phyloP scores from a whole-genome alignment of 345 rosid species.

The Fremontodendron californicum region DNA sequence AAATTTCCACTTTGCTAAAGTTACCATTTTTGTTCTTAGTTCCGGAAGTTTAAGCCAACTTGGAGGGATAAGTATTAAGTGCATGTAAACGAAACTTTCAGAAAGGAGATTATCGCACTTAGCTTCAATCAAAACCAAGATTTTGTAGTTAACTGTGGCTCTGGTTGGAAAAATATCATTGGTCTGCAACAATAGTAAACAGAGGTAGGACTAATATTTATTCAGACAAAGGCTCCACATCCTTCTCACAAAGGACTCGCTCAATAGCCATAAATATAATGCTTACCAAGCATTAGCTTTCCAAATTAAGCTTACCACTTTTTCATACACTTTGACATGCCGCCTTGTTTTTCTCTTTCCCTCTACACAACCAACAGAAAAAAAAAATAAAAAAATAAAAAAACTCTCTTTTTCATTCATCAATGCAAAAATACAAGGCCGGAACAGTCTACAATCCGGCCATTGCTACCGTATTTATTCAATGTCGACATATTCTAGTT shows the following conservation, averaged over 20 bases:
- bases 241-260: constrained; percentile 39
- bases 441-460: constrained; percentile 51
- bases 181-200: constrained; percentile 15
- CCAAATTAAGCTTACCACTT: constrained; percentile 28
- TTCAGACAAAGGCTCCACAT: constrained; percentile 21
- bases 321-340: background rate
- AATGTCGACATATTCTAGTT: constrained; percentile 32
- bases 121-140: background rate
- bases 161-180: background rate
- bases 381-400: too few relatives aligned
- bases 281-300: constrained; percentile 29
- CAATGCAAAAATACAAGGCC: constrained; percentile 48
- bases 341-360: constrained; percentile 27
- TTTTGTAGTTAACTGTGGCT: background rate
- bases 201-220: background rate
- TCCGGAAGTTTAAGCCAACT: background rate
- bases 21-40: background rate
- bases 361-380: background rate
- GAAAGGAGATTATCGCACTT: background rate
- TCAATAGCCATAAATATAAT: constrained; percentile 28
- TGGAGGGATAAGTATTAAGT: background rate
- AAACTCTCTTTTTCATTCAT: background rate
- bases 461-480: constrained; percentile 20
- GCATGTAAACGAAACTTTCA: background rate
- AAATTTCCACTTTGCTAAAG: background rate